Evolutionary conservation across 805 yeast genomes (phyloP).

Genomic region (Ogataea trehaloabstinens): DNA sequence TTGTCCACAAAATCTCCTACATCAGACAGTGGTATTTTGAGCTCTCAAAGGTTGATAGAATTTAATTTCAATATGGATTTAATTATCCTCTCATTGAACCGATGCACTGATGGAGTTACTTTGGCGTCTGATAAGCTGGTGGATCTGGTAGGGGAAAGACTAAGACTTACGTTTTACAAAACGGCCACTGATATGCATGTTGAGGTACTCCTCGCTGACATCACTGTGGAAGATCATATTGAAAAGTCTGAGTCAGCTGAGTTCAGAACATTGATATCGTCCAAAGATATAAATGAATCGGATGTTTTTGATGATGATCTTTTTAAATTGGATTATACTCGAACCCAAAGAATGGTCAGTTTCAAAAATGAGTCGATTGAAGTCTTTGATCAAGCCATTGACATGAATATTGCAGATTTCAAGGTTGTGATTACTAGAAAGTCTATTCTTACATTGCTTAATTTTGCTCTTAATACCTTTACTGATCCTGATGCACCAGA

Average conservation of each 20-base stretch:
- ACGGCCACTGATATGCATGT: constrained; percentile 63
- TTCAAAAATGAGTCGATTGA: constrained; percentile 55
- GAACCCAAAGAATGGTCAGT: constrained; percentile 59
- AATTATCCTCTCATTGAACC: constrained; percentile 58
- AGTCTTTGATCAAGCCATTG: constrained; percentile 74
- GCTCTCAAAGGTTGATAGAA: constrained; percentile 65
- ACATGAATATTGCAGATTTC: constrained; percentile 74
- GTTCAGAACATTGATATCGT: constrained; percentile 67
- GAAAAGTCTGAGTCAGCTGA: constrained; percentile 61
- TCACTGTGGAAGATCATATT: constrained; percentile 73
- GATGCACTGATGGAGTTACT: constrained; percentile 63
- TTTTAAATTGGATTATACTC: constrained; percentile 55
- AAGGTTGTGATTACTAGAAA: constrained; percentile 72
- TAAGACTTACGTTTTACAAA: constrained; percentile 58
- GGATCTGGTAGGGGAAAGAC: constrained; percentile 66
- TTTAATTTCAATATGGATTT: constrained; percentile 65
- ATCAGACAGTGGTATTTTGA: constrained; percentile 5
- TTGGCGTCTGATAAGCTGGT: constrained; percentile 66
- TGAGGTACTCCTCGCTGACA: constrained; percentile 59
- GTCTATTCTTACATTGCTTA: constrained; percentile 73
- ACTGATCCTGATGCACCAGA: constrained; percentile 75
- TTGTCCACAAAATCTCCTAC: constrained; percentile 5
- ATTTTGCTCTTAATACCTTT: constrained; percentile 82
- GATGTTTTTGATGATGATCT: constrained; percentile 44
- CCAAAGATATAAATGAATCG: constrained; percentile 46